These are phyloP conservation scores for Silybum marianum DNA, from an alignment of 129 eudicot species.

Conservation along the genomic window DNA sequence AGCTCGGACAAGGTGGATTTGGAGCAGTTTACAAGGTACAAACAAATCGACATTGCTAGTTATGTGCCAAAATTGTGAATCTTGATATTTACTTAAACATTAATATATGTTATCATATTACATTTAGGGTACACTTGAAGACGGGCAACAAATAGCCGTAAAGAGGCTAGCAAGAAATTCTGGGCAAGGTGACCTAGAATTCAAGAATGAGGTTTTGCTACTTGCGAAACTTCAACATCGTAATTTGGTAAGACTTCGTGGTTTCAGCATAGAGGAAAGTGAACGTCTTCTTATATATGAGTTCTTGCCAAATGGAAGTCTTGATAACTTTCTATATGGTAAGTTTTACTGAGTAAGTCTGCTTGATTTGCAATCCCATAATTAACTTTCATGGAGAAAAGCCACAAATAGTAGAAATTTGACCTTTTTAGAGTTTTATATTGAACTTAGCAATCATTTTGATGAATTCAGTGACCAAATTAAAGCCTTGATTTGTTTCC, in stretches of 20 bases:
- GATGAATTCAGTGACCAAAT: too few species aligned
- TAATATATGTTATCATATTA: too few species aligned
- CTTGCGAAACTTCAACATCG: too few species aligned
- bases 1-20: too few species aligned
- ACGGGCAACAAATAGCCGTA: conserved; percentile 20
- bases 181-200: neutral
- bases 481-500: too few species aligned
- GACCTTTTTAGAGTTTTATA: too few species aligned
- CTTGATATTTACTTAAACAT: neutral
- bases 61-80: neutral
- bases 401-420: neutral
- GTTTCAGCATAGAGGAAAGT: conserved; percentile 59
- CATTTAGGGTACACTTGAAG: neutral
- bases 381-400: neutral
- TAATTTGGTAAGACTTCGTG: conserved; percentile 46
- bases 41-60: neutral
- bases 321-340: conserved; percentile 60
- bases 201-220: too few species aligned
- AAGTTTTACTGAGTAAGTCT: neutral
- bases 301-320: conserved; percentile 42
- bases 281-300: conserved; percentile 46
- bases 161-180: neutral
- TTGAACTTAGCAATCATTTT: too few species aligned
- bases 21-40: neutral
- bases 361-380: neutral